Conservation (phyloP, 2,329 filamentous ascomycete species). For the Cordyceps militaris region DNA sequence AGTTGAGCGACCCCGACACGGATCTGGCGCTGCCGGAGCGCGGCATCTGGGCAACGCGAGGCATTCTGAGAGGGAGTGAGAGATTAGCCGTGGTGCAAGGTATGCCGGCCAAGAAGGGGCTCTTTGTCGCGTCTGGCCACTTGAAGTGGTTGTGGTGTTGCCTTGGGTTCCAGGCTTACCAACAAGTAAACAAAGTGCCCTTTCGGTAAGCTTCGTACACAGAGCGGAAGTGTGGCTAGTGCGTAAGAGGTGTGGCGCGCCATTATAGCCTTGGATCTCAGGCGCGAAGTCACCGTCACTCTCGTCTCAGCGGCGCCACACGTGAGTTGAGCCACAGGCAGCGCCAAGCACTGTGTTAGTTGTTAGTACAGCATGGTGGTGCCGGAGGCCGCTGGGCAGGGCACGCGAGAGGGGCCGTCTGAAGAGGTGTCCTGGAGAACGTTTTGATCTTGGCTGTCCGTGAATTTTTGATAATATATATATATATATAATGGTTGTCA, state of each 20-base stretch:
- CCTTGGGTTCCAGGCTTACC: background rate
- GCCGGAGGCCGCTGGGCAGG: background rate
- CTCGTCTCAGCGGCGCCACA: background rate
- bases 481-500: background rate
- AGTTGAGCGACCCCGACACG: slow-evolving; percentile 34
- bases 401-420: background rate
- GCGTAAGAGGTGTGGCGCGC: background rate
- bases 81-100: background rate
- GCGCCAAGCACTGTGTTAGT: background rate
- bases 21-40: slow-evolving; percentile 40
- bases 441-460: too few relatives aligned
- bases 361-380: background rate
- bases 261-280: background rate
- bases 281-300: background rate
- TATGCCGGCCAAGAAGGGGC: background rate
- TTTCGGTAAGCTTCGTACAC: slow-evolving; percentile 8
- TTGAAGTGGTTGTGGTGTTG: slow-evolving; percentile 8
- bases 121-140: slow-evolving; percentile 9
- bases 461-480: background rate
- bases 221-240: slow-evolving; percentile 9
- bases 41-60: slow-evolving; percentile 50
- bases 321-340: slow-evolving; percentile 1
- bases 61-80: slow-evolving; percentile 34
- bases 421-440: background rate
- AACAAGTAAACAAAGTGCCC: slow-evolving; percentile 15